Evolutionary conservation across 139 green algal genomes (phyloP).

Genomic region (Closterium sp.): DNA sequence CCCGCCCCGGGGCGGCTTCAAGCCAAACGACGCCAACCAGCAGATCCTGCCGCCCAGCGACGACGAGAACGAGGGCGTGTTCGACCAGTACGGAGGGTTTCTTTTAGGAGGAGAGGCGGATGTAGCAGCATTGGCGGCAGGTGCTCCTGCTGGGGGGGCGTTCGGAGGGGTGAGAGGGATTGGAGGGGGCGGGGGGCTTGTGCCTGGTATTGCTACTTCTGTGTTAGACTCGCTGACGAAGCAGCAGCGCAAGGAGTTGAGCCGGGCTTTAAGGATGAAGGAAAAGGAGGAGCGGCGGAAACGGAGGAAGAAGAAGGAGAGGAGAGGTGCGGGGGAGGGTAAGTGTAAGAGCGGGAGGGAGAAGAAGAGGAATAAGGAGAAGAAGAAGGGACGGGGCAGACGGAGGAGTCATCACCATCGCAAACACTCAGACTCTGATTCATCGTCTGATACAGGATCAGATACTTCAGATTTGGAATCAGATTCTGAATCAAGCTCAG

Average conservation of each 20-base stretch:
- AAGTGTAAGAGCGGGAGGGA: neutral
- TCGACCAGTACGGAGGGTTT: conserved; percentile 44
- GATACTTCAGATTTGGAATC: neutral
- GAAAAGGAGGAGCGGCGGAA: conserved; percentile 8
- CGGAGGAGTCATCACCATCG: neutral
- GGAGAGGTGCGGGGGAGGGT: conserved; percentile 1
- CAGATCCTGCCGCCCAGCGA: conserved; percentile 47
- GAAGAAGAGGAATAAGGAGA: neutral
- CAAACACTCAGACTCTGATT: neutral
- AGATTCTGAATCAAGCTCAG: neutral
- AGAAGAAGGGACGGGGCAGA: neutral
- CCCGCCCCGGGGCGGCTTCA: conserved; percentile 40
- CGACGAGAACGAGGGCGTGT: conserved; percentile 28
- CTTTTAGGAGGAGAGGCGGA: neutral
- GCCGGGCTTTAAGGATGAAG: neutral
- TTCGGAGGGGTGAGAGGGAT: neutral
- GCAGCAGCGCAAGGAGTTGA: neutral
- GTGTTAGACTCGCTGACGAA: neutral
- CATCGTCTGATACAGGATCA: neutral
- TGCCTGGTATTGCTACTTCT: neutral
- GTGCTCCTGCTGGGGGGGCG: neutral
- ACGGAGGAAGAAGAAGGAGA: conserved; percentile 30
- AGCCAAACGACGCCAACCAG: conserved; percentile 40
- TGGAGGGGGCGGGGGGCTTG: neutral
- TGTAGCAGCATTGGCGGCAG: neutral